Percentiles rank a stretch among this genome's conserved stretches.
Evolutionary conservation across 2,329 filamentous ascomycete genomes (phyloP).

Genomic region (Pyrenophora teres): DNA sequence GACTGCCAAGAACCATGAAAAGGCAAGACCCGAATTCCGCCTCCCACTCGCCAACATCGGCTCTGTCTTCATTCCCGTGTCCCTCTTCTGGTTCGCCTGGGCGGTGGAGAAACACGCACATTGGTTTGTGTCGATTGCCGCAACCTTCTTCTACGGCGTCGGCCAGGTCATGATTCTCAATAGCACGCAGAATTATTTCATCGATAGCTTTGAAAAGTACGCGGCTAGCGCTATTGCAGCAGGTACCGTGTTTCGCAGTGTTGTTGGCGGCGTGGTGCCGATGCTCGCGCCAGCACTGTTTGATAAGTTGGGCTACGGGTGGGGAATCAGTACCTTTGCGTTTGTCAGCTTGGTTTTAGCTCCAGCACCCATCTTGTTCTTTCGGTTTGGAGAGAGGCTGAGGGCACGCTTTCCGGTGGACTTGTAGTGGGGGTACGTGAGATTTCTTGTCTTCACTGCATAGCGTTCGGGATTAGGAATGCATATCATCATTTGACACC

Average conservation of each 20-base stretch:
- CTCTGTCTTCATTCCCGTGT: constrained; percentile 49
- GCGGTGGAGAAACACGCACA: constrained; percentile 48
- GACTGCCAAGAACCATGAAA: constrained; percentile 48
- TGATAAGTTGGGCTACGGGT: constrained; percentile 54
- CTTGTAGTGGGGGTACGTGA: constrained; percentile 11
- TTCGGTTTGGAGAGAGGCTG: constrained; percentile 52
- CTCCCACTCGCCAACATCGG: constrained; percentile 55
- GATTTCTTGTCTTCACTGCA: too few species aligned
- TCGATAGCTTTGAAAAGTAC: constrained; percentile 58
- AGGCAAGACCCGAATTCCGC: constrained; percentile 51
- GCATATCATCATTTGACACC: too few species aligned
- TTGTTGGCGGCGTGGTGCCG: constrained; percentile 55
- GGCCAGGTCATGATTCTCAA: constrained; percentile 61
- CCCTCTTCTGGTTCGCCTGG: constrained; percentile 53
- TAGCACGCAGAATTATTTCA: constrained; percentile 60
- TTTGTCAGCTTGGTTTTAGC: constrained; percentile 53
- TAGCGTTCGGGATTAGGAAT: too few species aligned
- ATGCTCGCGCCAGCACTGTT: constrained; percentile 53
- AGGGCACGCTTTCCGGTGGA: constrained; percentile 49
- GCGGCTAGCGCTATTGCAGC: constrained; percentile 58
- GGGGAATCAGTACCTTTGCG: constrained; percentile 56
- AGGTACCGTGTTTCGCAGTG: constrained; percentile 53
- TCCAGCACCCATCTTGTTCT: constrained; percentile 57
- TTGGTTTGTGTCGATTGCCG: constrained; percentile 50
- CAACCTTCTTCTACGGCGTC: constrained; percentile 57